Evolutionary conservation across 2,329 filamentous ascomycete genomes (phyloP).

Genomic region (Venturia asperata): DNA sequence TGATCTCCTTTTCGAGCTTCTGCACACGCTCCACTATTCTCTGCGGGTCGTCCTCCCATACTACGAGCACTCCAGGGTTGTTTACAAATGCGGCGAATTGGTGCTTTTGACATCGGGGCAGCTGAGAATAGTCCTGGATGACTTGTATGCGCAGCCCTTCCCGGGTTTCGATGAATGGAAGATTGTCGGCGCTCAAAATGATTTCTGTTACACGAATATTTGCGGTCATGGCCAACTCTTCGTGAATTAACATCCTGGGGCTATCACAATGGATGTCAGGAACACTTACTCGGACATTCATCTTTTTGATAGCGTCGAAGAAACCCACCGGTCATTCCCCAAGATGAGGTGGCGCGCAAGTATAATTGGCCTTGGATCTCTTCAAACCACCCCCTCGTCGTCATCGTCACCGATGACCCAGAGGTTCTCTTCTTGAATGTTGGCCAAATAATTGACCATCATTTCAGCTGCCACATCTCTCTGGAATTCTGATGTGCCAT

Average conservation of each 20-base stretch:
- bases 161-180: constrained; percentile 51
- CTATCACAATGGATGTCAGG: neutral
- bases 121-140: constrained; percentile 48
- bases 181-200: constrained; percentile 46
- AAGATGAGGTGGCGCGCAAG: constrained; percentile 45
- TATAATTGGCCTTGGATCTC: constrained; percentile 44
- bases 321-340: constrained; percentile 42
- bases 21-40: constrained; percentile 47
- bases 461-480: constrained; percentile 53
- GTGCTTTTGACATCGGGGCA: constrained; percentile 56
- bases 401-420: constrained; percentile 41
- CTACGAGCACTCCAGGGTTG: constrained; percentile 51
- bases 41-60: constrained; percentile 58
- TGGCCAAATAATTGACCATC: constrained; percentile 57
- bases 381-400: constrained; percentile 52
- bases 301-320: constrained; percentile 41
- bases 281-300: constrained; percentile 49
- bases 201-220: constrained; percentile 58
- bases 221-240: constrained; percentile 59
- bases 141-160: constrained; percentile 56
- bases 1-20: constrained; percentile 47
- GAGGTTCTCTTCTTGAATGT: constrained; percentile 51
- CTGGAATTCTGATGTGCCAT: constrained; percentile 39
- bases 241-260: neutral
- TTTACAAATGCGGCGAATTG: constrained; percentile 60